These are phyloP conservation scores for Carex arenaria DNA, from an alignment of 202 grass and related monocot species.

Conservation along the genomic window DNA sequence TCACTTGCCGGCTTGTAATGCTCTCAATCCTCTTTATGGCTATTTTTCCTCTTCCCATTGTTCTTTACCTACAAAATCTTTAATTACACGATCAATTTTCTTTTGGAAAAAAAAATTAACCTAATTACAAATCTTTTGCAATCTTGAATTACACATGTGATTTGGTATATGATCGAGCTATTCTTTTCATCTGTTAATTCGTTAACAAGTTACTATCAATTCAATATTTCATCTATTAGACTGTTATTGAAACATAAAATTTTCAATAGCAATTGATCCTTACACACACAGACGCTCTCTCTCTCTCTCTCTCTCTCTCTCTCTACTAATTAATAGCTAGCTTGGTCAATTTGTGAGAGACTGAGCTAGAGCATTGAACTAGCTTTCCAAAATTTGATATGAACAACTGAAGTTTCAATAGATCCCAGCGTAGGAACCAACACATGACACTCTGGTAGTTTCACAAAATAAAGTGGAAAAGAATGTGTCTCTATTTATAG, in stretches of 20 bases:
- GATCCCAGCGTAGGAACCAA: too few species aligned
- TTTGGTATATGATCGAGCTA: neutral
- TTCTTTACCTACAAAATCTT: neutral
- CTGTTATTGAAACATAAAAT: neutral
- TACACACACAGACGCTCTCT: neutral
- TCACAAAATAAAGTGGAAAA: too few species aligned
- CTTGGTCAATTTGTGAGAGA: neutral
- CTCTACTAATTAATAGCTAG: neutral
- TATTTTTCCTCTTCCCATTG: neutral
- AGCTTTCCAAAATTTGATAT: neutral
- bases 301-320: neutral
- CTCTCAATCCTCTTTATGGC: constrained; percentile 9
- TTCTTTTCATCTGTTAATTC: neutral
- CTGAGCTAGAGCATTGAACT: neutral
- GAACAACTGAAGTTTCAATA: neutral
- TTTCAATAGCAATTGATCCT: neutral
- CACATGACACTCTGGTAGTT: too few species aligned
- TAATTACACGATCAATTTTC: neutral
- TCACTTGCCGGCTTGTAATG: constrained; percentile 11
- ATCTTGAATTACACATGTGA: neutral
- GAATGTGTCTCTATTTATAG: too few species aligned
- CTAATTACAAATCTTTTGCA: neutral
- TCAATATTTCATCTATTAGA: neutral
- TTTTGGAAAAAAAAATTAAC: neutral
- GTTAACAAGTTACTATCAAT: neutral